Conservation (phyloP, 139 green algal genomes). For the Chlorella sp. region DNA sequence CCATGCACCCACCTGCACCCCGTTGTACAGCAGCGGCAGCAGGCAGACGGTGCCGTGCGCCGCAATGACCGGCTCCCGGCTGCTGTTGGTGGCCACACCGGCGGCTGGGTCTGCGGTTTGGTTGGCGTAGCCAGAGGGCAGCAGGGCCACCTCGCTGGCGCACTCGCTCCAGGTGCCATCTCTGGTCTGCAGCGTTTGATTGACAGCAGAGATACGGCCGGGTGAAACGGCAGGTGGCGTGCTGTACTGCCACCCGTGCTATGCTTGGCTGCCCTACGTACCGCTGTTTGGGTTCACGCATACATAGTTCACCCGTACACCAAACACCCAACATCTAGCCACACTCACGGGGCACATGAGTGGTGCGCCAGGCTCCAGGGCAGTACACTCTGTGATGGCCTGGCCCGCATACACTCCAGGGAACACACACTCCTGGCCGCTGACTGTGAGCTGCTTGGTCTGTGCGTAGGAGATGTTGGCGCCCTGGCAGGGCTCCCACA, state of each 20-base stretch:
- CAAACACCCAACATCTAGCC: neutral
- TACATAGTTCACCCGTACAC: too few species aligned
- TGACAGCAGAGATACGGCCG: too few species aligned
- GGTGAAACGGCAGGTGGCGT: too few species aligned
- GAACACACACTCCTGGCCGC: constrained; percentile 26
- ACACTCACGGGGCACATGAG: constrained; percentile 10
- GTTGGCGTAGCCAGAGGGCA: too few species aligned
- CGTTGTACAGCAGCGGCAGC: constrained; percentile 39
- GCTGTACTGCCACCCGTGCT: too few species aligned
- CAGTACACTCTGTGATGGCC: constrained; percentile 1
- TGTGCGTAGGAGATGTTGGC: neutral
- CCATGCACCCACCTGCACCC: neutral
- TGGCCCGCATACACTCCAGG: neutral
- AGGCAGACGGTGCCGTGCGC: constrained; percentile 9
- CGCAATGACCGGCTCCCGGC: neutral
- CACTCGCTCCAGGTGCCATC: neutral
- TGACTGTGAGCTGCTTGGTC: neutral
- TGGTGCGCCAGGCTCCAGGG: neutral
- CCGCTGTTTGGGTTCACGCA: too few species aligned
- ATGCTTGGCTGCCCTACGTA: too few species aligned
- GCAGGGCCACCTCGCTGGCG: neutral
- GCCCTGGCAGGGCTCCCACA: constrained; percentile 6
- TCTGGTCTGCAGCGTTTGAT: neutral
- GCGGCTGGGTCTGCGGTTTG: neutral
- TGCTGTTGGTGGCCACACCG: neutral